Evolutionary conservation across 164 flowering plant species (phyloP).

Genomic region (Euptelea pleiosperma): DNA sequence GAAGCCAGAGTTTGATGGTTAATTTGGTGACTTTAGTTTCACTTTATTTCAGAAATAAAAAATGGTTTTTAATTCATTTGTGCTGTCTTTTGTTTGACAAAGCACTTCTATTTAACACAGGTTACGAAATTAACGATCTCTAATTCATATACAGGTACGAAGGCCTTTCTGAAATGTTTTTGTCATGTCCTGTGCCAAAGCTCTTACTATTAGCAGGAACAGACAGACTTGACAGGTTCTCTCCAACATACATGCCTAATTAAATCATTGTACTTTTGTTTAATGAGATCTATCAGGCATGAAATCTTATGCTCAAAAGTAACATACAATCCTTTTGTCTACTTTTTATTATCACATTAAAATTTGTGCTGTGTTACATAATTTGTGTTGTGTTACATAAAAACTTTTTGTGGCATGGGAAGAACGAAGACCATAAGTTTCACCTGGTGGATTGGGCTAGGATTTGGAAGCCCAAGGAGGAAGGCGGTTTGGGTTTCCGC

Average conservation of each 20-base stretch:
- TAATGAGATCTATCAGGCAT: neutral
- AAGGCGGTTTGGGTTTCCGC: too few relatives aligned
- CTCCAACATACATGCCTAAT: neutral
- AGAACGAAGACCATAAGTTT: too few relatives aligned
- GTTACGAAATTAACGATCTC: neutral
- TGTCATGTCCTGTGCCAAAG: slow-evolving; percentile 83
- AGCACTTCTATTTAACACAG: neutral
- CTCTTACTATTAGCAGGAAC: slow-evolving; percentile 93
- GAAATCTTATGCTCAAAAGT: too few relatives aligned
- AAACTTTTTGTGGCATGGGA: too few relatives aligned
- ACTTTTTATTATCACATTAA: too few relatives aligned
- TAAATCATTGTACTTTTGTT: slow-evolving; percentile 1
- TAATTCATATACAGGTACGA: slow-evolving; percentile 67
- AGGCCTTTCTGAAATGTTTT: slow-evolving; percentile 89
- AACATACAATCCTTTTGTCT: too few relatives aligned
- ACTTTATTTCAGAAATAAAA: neutral
- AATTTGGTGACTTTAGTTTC: neutral
- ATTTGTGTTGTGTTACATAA: too few relatives aligned
- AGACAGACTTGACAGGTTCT: slow-evolving; percentile 90
- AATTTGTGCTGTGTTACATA: too few relatives aligned
- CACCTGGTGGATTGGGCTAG: too few relatives aligned
- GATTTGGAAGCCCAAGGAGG: too few relatives aligned
- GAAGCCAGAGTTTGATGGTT: neutral
- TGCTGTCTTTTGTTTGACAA: neutral
- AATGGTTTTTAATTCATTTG: neutral